A percentile compares a stretch with the other conserved stretches of the same genome.
Conservation (phyloP, 768 basidiomycete species). For the Tephrocybe rancida region DNA sequence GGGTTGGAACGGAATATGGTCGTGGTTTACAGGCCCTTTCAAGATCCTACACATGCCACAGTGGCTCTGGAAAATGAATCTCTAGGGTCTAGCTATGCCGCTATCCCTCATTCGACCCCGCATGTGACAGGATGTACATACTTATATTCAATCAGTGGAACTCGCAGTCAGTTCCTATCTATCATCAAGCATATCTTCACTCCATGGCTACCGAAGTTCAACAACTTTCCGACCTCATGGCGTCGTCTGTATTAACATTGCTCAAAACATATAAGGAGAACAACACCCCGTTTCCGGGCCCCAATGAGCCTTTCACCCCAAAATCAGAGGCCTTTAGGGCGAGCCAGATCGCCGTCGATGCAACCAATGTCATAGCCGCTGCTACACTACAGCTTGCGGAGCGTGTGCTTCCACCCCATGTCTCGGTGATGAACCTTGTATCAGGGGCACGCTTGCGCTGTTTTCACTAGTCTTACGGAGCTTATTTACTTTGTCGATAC, state of each 20-base stretch:
- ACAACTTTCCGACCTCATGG: constrained; percentile 21
- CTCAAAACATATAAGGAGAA: constrained; percentile 24
- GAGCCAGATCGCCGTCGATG: constrained; percentile 26
- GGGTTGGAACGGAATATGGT: no score
- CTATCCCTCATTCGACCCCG: no score
- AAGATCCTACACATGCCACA: no score
- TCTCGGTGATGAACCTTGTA: constrained; percentile 20
- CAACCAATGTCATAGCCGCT: constrained; percentile 30
- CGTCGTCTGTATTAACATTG: constrained; percentile 22
- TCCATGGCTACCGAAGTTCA: constrained; percentile 16
- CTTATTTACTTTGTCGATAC: neutral
- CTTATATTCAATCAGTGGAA: no score
- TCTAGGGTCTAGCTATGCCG: no score
- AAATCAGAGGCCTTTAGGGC: constrained; percentile 31
- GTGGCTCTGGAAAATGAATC: no score
- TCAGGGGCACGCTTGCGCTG: constrained; percentile 21
- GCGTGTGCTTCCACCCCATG: constrained; percentile 26
- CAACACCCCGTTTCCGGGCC: constrained; percentile 25
- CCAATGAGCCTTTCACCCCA: constrained; percentile 26
- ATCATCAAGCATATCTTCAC: neutral
- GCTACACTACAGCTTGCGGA: constrained; percentile 36
- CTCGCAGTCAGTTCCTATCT: no score
- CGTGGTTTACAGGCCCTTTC: no score
- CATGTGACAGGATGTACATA: no score
- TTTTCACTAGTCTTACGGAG: neutral